Percentiles rank a stretch among this genome's conserved stretches.
These are phyloP conservation scores for Xerocomellus amylosporus DNA, from an alignment of 768 basidiomycete genomes.

Conservation along the genomic window DNA sequence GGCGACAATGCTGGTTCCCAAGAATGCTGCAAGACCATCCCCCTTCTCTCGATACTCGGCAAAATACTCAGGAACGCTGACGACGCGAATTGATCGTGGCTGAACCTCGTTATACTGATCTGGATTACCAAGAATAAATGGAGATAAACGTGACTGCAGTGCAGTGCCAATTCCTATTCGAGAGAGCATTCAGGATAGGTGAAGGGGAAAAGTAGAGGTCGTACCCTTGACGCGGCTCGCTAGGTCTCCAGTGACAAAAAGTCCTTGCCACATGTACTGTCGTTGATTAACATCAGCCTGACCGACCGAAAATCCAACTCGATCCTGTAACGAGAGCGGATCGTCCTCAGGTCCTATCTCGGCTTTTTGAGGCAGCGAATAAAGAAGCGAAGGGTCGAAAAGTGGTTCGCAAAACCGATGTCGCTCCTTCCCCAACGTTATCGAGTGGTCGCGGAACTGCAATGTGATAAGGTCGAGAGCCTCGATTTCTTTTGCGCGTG, in stretches of 20 bases:
- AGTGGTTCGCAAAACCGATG: slow-evolving; percentile 91
- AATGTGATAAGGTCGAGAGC: slow-evolving; percentile 79
- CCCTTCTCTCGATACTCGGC: slow-evolving; percentile 86
- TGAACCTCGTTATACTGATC: slow-evolving; percentile 73
- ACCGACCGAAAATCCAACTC: slow-evolving; percentile 59
- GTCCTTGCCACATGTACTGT: slow-evolving; percentile 71
- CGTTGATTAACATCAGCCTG: slow-evolving; percentile 64
- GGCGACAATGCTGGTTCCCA: slow-evolving; percentile 81
- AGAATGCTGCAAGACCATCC: slow-evolving; percentile 75
- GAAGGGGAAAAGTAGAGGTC: slow-evolving; percentile 3
- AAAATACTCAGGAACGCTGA: slow-evolving; percentile 85
- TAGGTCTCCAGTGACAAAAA: slow-evolving; percentile 79
- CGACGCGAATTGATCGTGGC: slow-evolving; percentile 57
- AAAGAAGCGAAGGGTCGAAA: slow-evolving; percentile 67
- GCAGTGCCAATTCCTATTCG: slow-evolving; percentile 59
- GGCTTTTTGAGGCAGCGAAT: slow-evolving; percentile 31
- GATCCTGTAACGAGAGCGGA: slow-evolving; percentile 58
- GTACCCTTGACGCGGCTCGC: slow-evolving; percentile 70
- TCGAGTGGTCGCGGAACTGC: slow-evolving; percentile 63
- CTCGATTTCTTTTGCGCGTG: slow-evolving; percentile 78
- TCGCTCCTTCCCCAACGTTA: slow-evolving; percentile 83
- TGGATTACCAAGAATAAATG: slow-evolving; percentile 57
- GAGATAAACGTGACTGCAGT: slow-evolving; percentile 65
- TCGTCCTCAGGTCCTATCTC: slow-evolving; percentile 20
- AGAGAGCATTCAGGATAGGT: not conserved